Conservation (phyloP, 768 basidiomycete genomes). For the Lentinula boryana region DNA sequence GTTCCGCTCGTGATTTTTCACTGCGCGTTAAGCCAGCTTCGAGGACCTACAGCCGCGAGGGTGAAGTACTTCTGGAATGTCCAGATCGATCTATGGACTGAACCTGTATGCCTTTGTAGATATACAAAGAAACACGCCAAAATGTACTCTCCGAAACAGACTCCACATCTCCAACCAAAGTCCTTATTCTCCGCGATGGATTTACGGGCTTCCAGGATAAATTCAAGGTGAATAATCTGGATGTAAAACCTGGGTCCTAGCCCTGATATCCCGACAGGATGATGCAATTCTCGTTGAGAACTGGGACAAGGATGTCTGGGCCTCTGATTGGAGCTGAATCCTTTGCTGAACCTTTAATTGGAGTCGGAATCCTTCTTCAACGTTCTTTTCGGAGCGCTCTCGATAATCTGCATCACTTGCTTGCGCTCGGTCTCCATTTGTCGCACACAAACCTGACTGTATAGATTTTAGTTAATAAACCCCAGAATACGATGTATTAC, state of each 20-base stretch:
- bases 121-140: slow-evolving; percentile 60
- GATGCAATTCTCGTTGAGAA: slow-evolving; percentile 71
- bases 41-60: slow-evolving; percentile 74
- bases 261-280: slow-evolving; percentile 29
- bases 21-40: slow-evolving; percentile 71
- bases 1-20: slow-evolving; percentile 70
- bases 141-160: slow-evolving; percentile 38
- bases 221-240: slow-evolving; percentile 46
- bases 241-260: not conserved
- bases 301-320: slow-evolving; percentile 67
- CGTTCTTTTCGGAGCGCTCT: slow-evolving; percentile 53
- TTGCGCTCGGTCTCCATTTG: slow-evolving; percentile 48
- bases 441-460: slow-evolving; percentile 61
- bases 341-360: not conserved
- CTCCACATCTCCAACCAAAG: slow-evolving; percentile 35
- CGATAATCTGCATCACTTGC: slow-evolving; percentile 50
- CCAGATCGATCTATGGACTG: slow-evolving; percentile 1
- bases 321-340: slow-evolving; percentile 29
- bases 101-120: slow-evolving; percentile 27
- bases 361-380: slow-evolving; percentile 30
- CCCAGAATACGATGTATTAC: slow-evolving; percentile 15
- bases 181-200: slow-evolving; percentile 65
- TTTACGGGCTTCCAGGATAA: slow-evolving; percentile 66
- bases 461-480: not conserved
- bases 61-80: slow-evolving; percentile 31